Base-by-base conservation (phyloP, 2,329 filamentous ascomycete species). In the Aspergillus sp. region DNA sequence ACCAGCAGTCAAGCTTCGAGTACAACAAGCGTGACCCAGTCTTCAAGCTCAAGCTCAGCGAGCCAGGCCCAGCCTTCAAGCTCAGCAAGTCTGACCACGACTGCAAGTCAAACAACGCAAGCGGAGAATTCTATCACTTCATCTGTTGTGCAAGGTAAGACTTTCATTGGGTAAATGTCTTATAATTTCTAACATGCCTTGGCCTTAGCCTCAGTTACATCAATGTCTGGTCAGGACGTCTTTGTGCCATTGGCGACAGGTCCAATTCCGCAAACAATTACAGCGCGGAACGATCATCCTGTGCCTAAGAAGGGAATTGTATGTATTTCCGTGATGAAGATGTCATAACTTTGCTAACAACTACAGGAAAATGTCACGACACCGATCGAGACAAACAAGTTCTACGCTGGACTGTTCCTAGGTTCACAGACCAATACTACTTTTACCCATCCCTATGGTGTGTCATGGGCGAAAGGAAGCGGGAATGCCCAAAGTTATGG, bases 341-440 rank as follows among this genome's bases (percentile, higher is more conserved):
- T 17, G 8, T 41, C 8, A 30, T 11, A 15, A 5, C 38, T 13
- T 15, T 3, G n/a, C 67, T 69, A 60, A 69, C 47, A 27, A 13
- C 4, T 1, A 17, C 51, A 78, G 75, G 66, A 66, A 21, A 67
- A 73, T 53, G 63, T 70, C 3, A 68, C 65, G 2, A 64, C 61
- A 10, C 79, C 80, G 1, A 74, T 81, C 58, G 71, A 78, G 53
- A 81, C 80, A 7, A 81, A 81, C 66, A 81, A 81, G 70, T 93
- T 92, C 73, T 91, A 90, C 68, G 83, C 88, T 67, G 95, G 95
- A 69, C 86, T 95, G 64, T 92, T 92, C 73, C 81, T 97, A 0
- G 89, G 87, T 4, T 83, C 82, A 47, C 92, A 96, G 73, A 84
- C 81, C 4, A 83, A 84, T 6, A 84, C 88, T 0, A 82, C 88